Conservation (phyloP, 164 flowering plant species). For the Umbilicus rupestris region DNA sequence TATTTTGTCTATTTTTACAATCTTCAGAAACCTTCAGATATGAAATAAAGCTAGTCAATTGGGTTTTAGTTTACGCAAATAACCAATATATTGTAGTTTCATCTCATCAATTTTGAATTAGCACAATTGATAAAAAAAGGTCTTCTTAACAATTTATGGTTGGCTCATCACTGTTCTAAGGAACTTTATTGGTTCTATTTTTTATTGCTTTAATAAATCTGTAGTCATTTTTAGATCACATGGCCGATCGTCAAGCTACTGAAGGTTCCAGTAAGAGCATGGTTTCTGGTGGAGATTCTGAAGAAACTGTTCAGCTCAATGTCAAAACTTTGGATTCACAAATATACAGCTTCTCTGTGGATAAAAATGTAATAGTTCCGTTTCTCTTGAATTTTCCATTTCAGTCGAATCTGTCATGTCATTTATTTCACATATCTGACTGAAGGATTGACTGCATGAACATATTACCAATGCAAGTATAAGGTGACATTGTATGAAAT, state of each 20-base stretch:
- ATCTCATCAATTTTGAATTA: too few relatives aligned
- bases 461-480: too few relatives aligned
- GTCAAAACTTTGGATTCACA: conserved; percentile 90
- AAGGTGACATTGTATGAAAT: too few relatives aligned
- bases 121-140: neutral
- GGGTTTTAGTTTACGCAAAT: too few relatives aligned
- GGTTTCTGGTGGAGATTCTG: conserved; percentile 34
- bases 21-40: too few relatives aligned
- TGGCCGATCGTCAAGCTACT: conserved; percentile 46
- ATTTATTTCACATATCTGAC: neutral
- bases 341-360: conserved; percentile 52
- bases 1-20: too few relatives aligned
- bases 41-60: too few relatives aligned
- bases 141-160: neutral
- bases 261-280: conserved; percentile 48
- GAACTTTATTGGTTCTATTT: neutral
- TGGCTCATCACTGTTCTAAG: neutral
- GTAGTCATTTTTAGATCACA: conserved; percentile 15
- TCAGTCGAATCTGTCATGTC: neutral
- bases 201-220: neutral
- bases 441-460: neutral
- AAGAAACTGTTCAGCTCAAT: conserved; percentile 59
- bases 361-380: conserved; percentile 46
- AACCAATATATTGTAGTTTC: too few relatives aligned
- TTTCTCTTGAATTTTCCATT: neutral